phyloP scores from a whole-genome alignment of 2,329 filamentous ascomycete genomes.

The Cladosporium phlei region DNA sequence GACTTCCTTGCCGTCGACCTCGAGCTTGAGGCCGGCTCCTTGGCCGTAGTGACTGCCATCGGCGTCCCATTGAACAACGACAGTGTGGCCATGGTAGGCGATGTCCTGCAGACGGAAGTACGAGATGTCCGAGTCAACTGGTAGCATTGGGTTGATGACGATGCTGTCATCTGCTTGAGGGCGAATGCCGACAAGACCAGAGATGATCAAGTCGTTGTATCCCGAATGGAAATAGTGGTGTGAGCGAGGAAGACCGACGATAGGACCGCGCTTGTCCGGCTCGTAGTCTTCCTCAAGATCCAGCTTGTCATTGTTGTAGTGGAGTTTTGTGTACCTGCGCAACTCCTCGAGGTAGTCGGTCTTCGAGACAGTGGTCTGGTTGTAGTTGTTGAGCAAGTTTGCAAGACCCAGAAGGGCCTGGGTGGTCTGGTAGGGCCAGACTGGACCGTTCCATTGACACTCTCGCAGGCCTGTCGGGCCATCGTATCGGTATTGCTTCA shows the following conservation, averaged over 20 bases:
- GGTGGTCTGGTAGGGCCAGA: slow-evolving; percentile 43
- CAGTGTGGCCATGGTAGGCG: slow-evolving; percentile 39
- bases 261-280: slow-evolving; percentile 37
- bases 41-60: slow-evolving; percentile 31
- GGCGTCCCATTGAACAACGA: slow-evolving; percentile 41
- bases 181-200: slow-evolving; percentile 41
- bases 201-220: slow-evolving; percentile 39
- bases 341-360: slow-evolving; percentile 37
- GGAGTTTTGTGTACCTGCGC: slow-evolving; percentile 37
- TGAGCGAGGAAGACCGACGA: slow-evolving; percentile 40
- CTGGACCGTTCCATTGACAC: slow-evolving; percentile 45
- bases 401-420: slow-evolving; percentile 39
- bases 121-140: slow-evolving; percentile 28
- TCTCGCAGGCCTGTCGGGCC: slow-evolving; percentile 32
- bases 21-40: slow-evolving; percentile 30
- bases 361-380: slow-evolving; percentile 26
- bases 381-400: slow-evolving; percentile 42
- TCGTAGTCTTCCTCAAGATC: slow-evolving; percentile 44
- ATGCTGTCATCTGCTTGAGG: slow-evolving; percentile 36
- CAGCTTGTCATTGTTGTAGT: slow-evolving; percentile 34
- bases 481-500: slow-evolving; percentile 40
- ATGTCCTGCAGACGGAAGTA: slow-evolving; percentile 42
- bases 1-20: slow-evolving; percentile 33
- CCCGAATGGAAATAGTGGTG: slow-evolving; percentile 46
- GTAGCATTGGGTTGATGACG: slow-evolving; percentile 38